Base-by-base conservation (phyloP, 1,284 basidiomycete genomes). In the Megacollybia platyphylla region DNA sequence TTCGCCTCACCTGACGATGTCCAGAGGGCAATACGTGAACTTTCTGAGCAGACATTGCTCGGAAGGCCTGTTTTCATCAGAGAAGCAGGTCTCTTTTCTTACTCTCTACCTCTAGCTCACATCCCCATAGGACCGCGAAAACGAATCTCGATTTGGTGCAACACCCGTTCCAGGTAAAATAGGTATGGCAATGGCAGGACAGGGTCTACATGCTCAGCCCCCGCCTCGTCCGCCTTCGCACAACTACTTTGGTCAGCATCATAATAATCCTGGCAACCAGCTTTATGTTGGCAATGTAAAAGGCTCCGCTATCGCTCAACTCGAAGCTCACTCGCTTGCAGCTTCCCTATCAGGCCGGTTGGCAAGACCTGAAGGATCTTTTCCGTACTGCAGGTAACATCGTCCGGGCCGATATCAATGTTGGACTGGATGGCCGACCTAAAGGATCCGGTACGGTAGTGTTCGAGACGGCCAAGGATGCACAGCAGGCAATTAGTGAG, bases 291-390 rank as follows among this genome's bases (percentile, higher is more conserved):
- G 87, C 44, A 94, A 94, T 59, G 88, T 92, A 52, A 56, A 81
- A 66, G 17, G 11, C 13, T 43, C 46, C 5, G 44, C 44, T 50
- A 31, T 42, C 5, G 38, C 29, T 49, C 48, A 2, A 73, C 74
- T 51, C 74, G 79, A 56, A 76, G 26, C 8, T 35, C 11, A 24
- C 5, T 40, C 8, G 36, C 46, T 42, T 44, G 6, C 53, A 96
- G 91, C 63, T 97, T 17, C 94, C 93, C 1, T 88, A 88, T 56
- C 89, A 92, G 62, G 91, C 91, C 27, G 90, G 90, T 32, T 98
- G 94, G 94, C 94, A 98, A 61, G 94, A 98, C 58, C 70, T 98
- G 46, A 98, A 97, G 60, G 93, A 97, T 59, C 68, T 97, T 27
- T 97, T 97, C 79, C 80, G 93, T 44, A 79, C 87, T 27, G 89